phyloP scores from a whole-genome alignment of 164 flowering plant genomes.

The Vitis cinerea region DNA sequence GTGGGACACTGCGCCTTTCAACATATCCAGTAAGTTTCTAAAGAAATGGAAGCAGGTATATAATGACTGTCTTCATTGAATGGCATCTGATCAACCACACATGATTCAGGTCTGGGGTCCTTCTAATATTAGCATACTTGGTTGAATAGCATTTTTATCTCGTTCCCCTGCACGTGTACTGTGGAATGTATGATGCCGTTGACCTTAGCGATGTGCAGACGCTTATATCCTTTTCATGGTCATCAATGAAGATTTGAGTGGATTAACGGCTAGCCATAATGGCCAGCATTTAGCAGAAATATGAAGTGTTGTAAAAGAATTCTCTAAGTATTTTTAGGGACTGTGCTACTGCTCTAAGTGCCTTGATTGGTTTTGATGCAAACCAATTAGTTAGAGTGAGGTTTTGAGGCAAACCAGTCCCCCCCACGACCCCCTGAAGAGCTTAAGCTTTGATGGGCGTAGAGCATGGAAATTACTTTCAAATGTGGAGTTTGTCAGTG shows the following conservation, averaged over 20 bases:
- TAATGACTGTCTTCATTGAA: background rate
- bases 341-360: too few species aligned
- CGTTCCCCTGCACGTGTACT: constrained; percentile 20
- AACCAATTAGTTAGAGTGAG: too few species aligned
- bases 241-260: background rate
- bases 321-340: too few species aligned
- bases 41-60: background rate
- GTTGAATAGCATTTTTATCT: background rate
- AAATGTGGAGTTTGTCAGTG: too few species aligned
- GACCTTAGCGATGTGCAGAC: constrained; percentile 10
- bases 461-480: too few species aligned
- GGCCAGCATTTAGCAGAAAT: constrained; percentile 1
- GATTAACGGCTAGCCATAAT: background rate
- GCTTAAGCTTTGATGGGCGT: too few species aligned
- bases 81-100: background rate
- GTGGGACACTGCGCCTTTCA: constrained; percentile 7
- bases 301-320: too few species aligned
- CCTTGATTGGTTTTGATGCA: too few species aligned
- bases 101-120: background rate
- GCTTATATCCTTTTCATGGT: constrained; percentile 1
- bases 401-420: too few species aligned
- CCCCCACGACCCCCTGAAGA: too few species aligned
- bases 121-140: too few species aligned
- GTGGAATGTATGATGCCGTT: constrained; percentile 8
- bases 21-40: background rate